Evolutionary conservation across 345 rosid species (phyloP).

Genomic region (Sonneratia caseolaris): DNA sequence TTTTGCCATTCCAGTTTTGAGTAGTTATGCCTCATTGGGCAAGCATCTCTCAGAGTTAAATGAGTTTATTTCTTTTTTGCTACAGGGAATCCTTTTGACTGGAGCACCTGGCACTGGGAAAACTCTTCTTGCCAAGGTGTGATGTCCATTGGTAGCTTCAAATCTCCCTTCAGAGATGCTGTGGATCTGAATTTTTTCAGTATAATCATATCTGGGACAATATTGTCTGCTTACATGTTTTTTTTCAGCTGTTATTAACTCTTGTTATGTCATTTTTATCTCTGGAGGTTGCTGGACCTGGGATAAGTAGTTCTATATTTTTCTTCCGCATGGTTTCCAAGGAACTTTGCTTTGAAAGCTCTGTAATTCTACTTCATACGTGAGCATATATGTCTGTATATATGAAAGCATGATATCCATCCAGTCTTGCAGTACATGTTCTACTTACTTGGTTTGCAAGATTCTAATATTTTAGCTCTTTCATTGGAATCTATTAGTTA

Average conservation of each 20-base stretch:
- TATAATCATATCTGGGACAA: background rate
- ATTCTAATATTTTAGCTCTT: background rate
- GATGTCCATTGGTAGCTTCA: constrained; percentile 1
- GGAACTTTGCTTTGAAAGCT: background rate
- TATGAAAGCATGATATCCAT: background rate
- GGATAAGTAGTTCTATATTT: background rate
- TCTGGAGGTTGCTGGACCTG: background rate
- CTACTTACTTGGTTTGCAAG: background rate
- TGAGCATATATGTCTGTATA: too few species aligned
- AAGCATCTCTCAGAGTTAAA: background rate
- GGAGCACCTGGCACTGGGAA: constrained; percentile 99
- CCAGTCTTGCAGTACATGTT: background rate
- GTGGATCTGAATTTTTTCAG: background rate
- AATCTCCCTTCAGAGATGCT: background rate
- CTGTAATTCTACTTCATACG: too few species aligned
- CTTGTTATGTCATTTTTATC: too few species aligned
- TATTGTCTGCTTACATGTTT: background rate
- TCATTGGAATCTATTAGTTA: background rate
- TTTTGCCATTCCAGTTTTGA: background rate
- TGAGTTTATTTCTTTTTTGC: constrained; percentile 10
- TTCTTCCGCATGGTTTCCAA: background rate
- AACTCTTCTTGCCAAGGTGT: constrained; percentile 93
- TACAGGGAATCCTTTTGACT: constrained; percentile 94
- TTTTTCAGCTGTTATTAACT: too few species aligned
- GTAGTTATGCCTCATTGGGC: background rate